Evolutionary conservation across 2,329 filamentous ascomycete genomes (phyloP).

Genomic region (Monosporascus ibericus): DNA sequence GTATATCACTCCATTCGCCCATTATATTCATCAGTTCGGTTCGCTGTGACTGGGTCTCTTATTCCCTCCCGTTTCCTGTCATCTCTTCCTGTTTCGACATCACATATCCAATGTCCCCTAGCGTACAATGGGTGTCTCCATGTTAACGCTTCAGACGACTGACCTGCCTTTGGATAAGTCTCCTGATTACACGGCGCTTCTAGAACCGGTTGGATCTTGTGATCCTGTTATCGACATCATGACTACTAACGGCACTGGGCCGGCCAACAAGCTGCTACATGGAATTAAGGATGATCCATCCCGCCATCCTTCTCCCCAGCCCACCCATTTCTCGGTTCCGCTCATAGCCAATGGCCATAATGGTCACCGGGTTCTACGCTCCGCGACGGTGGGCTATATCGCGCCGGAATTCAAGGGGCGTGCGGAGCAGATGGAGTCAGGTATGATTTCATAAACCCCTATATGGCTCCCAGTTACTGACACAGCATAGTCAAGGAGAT

Average conservation of each 20-base stretch:
- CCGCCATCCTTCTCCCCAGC: conserved; percentile 78
- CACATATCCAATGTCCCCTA: neutral
- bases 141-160: conserved; percentile 36
- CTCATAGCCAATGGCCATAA: conserved; percentile 45
- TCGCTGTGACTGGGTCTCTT: neutral
- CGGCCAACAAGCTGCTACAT: conserved; percentile 34
- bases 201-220: conserved; percentile 22
- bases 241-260: conserved; percentile 24
- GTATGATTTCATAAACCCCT: conserved; percentile 35
- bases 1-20: neutral
- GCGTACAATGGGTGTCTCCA: conserved; percentile 21
- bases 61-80: neutral
- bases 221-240: conserved; percentile 21
- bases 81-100: neutral
- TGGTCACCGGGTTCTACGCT: conserved; percentile 71
- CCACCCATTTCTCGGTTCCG: conserved; percentile 75
- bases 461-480: conserved; percentile 6
- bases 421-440: conserved; percentile 78
- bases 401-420: conserved; percentile 93
- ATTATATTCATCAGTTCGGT: neutral
- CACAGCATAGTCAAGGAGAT: conserved; percentile 64
- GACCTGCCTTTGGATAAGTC: conserved; percentile 37
- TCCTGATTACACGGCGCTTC: conserved; percentile 37
- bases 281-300: conserved; percentile 37
- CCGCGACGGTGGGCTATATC: conserved; percentile 88